Evolutionary conservation across 257 asterid genomes (phyloP).

Genomic region (Penstemon eatonii): DNA sequence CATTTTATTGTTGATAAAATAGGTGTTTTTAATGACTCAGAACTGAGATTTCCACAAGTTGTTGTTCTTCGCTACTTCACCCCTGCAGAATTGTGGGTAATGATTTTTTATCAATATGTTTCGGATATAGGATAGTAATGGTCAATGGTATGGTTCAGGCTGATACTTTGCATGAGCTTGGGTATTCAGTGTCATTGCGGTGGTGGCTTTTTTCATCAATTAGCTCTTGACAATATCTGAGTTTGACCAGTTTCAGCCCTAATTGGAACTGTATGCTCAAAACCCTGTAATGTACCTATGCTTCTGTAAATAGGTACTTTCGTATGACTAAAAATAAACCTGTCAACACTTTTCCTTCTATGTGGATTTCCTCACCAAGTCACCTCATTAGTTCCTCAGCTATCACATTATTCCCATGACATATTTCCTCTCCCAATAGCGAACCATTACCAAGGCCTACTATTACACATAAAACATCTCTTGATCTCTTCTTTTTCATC

Average conservation of each 20-base stretch:
- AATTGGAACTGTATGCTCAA: not conserved
- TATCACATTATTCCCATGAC: too few species aligned
- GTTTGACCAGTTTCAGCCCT: not conserved
- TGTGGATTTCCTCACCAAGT: not conserved
- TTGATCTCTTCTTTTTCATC: too few species aligned
- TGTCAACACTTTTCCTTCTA: not conserved
- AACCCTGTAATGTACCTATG: not conserved
- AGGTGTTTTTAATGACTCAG: slow-evolving; percentile 94
- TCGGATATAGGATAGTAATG: not conserved
- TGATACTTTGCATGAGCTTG: not conserved
- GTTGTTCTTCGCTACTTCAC: slow-evolving; percentile 79
- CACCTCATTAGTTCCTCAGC: too few species aligned
- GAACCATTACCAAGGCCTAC: too few species aligned
- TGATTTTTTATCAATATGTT: slow-evolving; percentile 16
- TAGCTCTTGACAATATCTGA: not conserved
- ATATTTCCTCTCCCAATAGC: too few species aligned
- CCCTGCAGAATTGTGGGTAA: slow-evolving; percentile 89
- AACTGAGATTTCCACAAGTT: slow-evolving; percentile 73
- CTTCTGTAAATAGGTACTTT: not conserved
- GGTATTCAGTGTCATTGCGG: not conserved
- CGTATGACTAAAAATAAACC: not conserved
- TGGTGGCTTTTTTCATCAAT: not conserved
- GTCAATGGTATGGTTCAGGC: not conserved
- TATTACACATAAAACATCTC: too few species aligned
- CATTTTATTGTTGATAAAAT: slow-evolving; percentile 33